Base-by-base conservation (phyloP, 2,329 filamentous ascomycete genomes). In the Fusarium goolgardi region DNA sequence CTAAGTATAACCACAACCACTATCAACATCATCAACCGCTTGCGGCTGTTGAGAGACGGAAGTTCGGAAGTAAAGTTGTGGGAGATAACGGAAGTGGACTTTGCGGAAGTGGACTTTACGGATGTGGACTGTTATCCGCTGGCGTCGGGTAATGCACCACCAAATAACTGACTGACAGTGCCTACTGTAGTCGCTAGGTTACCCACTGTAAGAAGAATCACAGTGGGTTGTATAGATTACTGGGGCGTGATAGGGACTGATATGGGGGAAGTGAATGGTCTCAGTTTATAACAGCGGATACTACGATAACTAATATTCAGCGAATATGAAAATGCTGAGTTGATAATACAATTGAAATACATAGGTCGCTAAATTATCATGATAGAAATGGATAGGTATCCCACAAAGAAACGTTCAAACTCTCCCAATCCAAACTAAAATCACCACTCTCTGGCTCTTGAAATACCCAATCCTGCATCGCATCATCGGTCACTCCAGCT, bases 361-460 rank as follows among this genome's bases (percentile, higher is more conserved):
- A 39, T 6, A n/a, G 9, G 4, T 12, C 15, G 23, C 16, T n/a
- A 27, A 3, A 23, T 44, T 18, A 44, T 67, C 31, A 69, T 47
- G 45, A 65, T 8, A 71, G 20, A 18, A 74, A 74, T 6, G 72
- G 71, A 20, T 71, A 73, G 4, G 46, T 73, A 35, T 74, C 69
- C 72, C 72, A 74, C 12, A 71, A 32, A 3, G 72, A 74, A 5
- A 74, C 58, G 18, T 73, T 69, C 55, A 74, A 41, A 11, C 58
- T 63, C 31, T 74, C 71, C 72, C 72, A 74, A 3, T 72, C 72
- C 47, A 71, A 54, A 1, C 67, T 55, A 23, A 73, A 67, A n/a
- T 73, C 70, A 11, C 57, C 61, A 2, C 51, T 35, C 15, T 70
- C 67, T 3, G 68, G 41, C 9, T 70, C 63, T 7, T 63, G 63